Evolutionary conservation across 2,329 filamentous ascomycete species (phyloP).

Genomic region (Simplicillium sp.): DNA sequence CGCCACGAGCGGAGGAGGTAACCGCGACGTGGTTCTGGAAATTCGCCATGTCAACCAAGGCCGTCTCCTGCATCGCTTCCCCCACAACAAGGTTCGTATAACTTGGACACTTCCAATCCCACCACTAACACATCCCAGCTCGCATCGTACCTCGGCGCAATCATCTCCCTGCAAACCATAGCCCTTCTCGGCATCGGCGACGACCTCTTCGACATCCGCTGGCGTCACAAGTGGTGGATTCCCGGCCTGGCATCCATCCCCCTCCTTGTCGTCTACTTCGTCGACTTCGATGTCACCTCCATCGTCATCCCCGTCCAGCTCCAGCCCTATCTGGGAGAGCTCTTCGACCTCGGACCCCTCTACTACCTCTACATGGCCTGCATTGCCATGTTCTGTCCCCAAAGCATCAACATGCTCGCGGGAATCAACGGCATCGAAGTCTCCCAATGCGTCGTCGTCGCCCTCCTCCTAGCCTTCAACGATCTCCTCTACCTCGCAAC

Average conservation of each 20-base stretch:
- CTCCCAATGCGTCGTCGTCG: constrained; percentile 85
- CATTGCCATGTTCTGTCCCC: constrained; percentile 94
- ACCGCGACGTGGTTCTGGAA: constrained; percentile 74
- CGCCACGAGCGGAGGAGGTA: constrained; percentile 86
- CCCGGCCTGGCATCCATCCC: constrained; percentile 89
- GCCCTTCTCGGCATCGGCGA: constrained; percentile 89
- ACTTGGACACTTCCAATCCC: background rate
- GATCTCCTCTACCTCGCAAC: constrained; percentile 80
- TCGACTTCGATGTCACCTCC: constrained; percentile 94
- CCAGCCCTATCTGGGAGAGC: constrained; percentile 72
- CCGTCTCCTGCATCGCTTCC: constrained; percentile 81
- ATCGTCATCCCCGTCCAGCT: constrained; percentile 85
- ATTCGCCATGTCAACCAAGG: constrained; percentile 68
- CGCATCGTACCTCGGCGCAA: constrained; percentile 87
- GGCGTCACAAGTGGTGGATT: constrained; percentile 98
- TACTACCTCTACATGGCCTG: constrained; percentile 98
- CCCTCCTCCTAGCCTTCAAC: constrained; percentile 73
- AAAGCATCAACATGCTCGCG: constrained; percentile 98
- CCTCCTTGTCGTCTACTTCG: constrained; percentile 93
- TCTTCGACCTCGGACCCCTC: constrained; percentile 70
- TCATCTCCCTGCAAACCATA: constrained; percentile 85
- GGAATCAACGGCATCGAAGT: constrained; percentile 99
- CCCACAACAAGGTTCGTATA: constrained; percentile 73
- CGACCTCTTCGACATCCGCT: constrained; percentile 95
- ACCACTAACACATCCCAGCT: constrained; percentile 43